phyloP scores from a whole-genome alignment of 179 eudicot genomes.

The Heliamphora pulchella region DNA sequence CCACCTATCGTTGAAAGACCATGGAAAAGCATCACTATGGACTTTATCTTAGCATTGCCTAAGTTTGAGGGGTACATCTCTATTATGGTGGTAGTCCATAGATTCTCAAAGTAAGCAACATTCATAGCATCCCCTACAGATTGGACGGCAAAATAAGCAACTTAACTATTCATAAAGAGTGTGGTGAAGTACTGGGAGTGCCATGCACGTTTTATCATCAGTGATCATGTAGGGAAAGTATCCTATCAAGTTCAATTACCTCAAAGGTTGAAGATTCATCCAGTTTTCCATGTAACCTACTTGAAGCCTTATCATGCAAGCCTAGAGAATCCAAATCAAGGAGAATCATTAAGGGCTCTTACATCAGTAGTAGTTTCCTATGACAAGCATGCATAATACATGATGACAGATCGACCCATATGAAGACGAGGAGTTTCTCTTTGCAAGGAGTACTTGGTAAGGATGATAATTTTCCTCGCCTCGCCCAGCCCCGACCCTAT shows the following conservation, averaged over 20 bases:
- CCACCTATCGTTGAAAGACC: background rate
- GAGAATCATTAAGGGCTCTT: background rate
- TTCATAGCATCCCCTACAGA: slow-evolving; percentile 1
- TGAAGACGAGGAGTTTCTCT: no score
- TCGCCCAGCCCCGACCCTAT: no score
- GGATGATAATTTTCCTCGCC: no score
- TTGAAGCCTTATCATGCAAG: background rate
- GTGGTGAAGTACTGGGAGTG: slow-evolving; percentile 22
- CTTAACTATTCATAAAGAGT: slow-evolving; percentile 4
- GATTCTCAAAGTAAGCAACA: slow-evolving; percentile 15
- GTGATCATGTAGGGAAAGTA: background rate
- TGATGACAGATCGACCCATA: background rate
- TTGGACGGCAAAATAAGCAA: slow-evolving; percentile 1
- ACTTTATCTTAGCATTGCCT: slow-evolving; percentile 10
- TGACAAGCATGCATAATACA: background rate
- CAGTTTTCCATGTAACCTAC: background rate
- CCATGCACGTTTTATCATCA: background rate
- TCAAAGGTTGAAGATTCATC: background rate
- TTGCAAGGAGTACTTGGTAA: no score
- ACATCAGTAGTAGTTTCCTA: background rate
- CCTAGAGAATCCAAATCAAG: background rate
- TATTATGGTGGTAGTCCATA: slow-evolving; percentile 13
- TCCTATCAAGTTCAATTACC: background rate
- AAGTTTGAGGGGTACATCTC: background rate
- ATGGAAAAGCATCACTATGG: slow-evolving; percentile 10